A percentile compares a stretch with the other conserved stretches of the same genome.
Conservation (phyloP, 2,329 filamentous ascomycete genomes). For the Blastomyces silverae region DNA sequence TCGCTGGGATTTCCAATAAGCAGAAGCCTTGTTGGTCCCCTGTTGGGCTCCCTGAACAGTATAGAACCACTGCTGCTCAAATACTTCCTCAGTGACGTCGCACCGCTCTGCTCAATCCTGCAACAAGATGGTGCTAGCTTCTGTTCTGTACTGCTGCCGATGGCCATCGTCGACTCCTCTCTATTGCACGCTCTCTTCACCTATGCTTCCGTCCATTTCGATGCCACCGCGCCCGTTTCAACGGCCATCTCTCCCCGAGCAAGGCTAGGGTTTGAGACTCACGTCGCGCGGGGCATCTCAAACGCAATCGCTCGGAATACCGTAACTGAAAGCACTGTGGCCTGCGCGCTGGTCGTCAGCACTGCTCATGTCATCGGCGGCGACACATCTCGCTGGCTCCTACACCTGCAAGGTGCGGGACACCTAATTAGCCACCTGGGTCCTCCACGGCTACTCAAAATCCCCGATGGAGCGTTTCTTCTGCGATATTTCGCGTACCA, state of each 20-base stretch:
- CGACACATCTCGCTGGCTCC: conserved; percentile 19
- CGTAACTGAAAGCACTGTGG: conserved; percentile 19
- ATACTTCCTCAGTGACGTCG: not conserved
- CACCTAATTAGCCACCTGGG: conserved; percentile 19
- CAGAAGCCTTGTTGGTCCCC: not conserved
- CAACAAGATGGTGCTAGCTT: conserved; percentile 2
- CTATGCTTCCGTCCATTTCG: conserved; percentile 19
- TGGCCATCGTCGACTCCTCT: conserved; percentile 20
- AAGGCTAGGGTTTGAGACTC: conserved; percentile 17
- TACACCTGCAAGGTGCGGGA: conserved; percentile 20
- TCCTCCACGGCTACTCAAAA: conserved; percentile 15
- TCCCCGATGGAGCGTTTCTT: conserved; percentile 18
- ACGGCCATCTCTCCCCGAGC: conserved; percentile 12
- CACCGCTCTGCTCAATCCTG: conserved; percentile 1
- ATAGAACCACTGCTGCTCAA: not conserved
- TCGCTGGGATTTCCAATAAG: not conserved
- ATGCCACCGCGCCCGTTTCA: conserved; percentile 14
- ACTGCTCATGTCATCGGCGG: conserved; percentile 19
- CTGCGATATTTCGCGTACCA: conserved; percentile 21
- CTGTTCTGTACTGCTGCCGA: not conserved
- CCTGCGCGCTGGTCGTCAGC: conserved; percentile 19
- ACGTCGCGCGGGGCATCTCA: conserved; percentile 19
- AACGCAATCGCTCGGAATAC: conserved; percentile 19
- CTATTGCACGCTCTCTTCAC: conserved; percentile 20
- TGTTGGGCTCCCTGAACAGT: not conserved